Base-by-base conservation (phyloP, 106 monocot genomes). In the Dendrobium officinale region DNA sequence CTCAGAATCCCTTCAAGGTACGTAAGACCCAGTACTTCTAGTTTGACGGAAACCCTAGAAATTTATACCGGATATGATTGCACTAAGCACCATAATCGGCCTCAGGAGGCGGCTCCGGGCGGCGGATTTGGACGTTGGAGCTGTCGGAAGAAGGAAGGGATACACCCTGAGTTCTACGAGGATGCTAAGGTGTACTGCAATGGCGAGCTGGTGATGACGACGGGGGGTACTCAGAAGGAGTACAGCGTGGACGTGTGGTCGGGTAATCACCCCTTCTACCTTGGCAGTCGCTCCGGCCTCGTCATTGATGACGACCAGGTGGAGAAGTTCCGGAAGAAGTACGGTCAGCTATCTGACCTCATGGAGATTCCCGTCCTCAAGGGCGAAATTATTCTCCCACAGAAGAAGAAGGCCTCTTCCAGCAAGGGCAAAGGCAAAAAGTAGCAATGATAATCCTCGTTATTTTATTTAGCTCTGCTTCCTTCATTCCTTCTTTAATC, bases 111-210 rank as follows among this genome's bases (percentile, higher is more conserved):
- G 43, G 19, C 26, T 48, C 31, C 49, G 9, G 47, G 24, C 33
- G 4, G 45, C 9, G 11, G 17, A 10, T 77, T 49, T 22, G 81
- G 88, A n/a, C 56, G 87, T 44, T 88, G 86, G 87, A 55, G 67
- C 18, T 92, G 90, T 86, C 80, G 92, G 80, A 93, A 91, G 79
- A 77, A 88, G 77, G 86, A 77, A 20, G 91, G 89, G 2, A 64
- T 94, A n/a, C 96, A 97, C 84, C 96, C 94, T 19, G 90, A 90
- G 61, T 94, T 90, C 86, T 75, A 84, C 80, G 92, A 90, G 70
- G 94, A 96, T 66, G 91, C 92, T 51, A 84, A 86, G 90, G 96
- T 97, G 70, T 94, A 88, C 86, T 97, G 96, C 91, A 92, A 97
- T 64, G 93, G 96, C 1, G 92, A 92, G 83, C 86, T 89, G 75